Evolutionary conservation across 176 grass and related monocot species (phyloP).

Genomic region (Oryza officinalis): DNA sequence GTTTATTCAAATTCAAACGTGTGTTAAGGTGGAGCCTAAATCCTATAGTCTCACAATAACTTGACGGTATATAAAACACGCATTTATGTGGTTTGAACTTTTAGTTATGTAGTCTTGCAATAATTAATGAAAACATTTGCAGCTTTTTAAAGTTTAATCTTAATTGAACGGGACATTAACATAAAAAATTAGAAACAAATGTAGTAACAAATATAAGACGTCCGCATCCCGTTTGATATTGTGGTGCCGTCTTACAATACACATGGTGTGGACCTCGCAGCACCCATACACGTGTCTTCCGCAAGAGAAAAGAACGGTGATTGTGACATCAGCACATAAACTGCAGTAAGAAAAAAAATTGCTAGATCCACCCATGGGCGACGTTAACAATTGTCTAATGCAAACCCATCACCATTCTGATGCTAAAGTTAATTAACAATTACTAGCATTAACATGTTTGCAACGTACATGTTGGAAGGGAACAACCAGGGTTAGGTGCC

Average conservation of each 20-base stretch:
- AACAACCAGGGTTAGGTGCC: not conserved
- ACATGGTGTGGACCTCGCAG: too few relatives aligned
- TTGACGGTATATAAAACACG: too few relatives aligned
- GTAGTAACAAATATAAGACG: too few relatives aligned
- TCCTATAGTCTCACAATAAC: too few relatives aligned
- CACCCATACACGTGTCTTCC: not conserved
- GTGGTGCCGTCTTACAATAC: not conserved
- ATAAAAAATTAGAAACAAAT: not conserved
- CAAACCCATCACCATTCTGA: too few relatives aligned
- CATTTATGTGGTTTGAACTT: too few relatives aligned
- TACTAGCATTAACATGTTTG: not conserved
- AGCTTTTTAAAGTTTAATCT: not conserved
- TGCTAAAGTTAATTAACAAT: not conserved
- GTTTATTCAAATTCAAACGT: not conserved
- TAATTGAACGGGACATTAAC: not conserved
- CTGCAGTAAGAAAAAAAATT: not conserved
- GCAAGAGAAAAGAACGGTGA: not conserved
- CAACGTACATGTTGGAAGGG: not conserved
- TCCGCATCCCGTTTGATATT: too few relatives aligned
- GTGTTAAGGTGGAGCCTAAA: too few relatives aligned
- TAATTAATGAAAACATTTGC: too few relatives aligned
- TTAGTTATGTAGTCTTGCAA: too few relatives aligned
- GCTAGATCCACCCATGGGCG: not conserved
- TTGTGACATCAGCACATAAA: not conserved
- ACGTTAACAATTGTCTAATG: not conserved